phyloP scores from a whole-genome alignment of 164 flowering plant genomes.

The Berberis vulgaris region DNA sequence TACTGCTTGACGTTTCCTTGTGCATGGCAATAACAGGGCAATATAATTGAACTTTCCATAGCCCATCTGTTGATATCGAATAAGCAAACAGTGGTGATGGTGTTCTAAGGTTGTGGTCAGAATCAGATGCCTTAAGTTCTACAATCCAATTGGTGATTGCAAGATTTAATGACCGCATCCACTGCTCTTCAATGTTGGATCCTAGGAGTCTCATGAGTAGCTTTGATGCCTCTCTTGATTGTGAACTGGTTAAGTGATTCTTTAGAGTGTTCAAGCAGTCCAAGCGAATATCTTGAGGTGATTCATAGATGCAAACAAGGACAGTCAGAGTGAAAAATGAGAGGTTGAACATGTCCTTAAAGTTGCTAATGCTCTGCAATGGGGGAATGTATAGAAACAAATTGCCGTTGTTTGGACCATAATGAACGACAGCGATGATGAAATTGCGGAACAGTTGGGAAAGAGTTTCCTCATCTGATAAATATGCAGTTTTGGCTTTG shows the following conservation, averaged over 20 bases:
- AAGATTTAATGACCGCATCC: conserved; percentile 81
- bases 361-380: conserved; percentile 15
- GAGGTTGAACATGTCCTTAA: conserved; percentile 52
- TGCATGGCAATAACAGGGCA: conserved; percentile 84
- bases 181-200: conserved; percentile 68
- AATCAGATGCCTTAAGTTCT: conserved; percentile 29
- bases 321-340: conserved; percentile 49
- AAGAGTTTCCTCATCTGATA: conserved; percentile 26
- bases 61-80: conserved; percentile 45
- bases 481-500: conserved; percentile 12
- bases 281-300: conserved; percentile 56
- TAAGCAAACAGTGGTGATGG: conserved; percentile 67
- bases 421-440: conserved; percentile 40
- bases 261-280: conserved; percentile 36
- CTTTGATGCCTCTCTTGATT: conserved; percentile 40
- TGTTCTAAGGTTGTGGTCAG: conserved; percentile 20
- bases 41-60: conserved; percentile 87
- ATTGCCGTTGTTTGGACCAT: conserved; percentile 31
- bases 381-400: conserved; percentile 27
- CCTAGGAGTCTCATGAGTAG: conserved; percentile 64
- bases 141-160: conserved; percentile 74
- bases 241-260: conserved; percentile 30
- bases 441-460: conserved; percentile 34
- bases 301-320: conserved; percentile 72
- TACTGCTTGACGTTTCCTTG: conserved; percentile 31